These are phyloP conservation scores for Argentina anserina DNA, from an alignment of 306 rosid species.

Conservation along the genomic window DNA sequence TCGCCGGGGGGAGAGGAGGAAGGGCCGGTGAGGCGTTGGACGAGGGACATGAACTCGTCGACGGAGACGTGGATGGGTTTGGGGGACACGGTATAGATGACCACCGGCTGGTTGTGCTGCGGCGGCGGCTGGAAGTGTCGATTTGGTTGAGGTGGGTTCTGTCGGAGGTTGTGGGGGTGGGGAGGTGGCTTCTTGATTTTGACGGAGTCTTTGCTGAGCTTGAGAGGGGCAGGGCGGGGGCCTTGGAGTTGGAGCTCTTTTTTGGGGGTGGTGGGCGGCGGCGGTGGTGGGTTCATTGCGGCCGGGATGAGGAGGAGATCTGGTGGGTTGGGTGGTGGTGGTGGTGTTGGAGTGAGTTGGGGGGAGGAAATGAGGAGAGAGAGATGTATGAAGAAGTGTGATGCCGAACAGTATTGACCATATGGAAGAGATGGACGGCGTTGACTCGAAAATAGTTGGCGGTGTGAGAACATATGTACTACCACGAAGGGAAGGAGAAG, in stretches of 20 bases:
- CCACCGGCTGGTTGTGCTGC: constrained; percentile 49
- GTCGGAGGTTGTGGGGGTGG: constrained; percentile 45
- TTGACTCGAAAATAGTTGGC: too few species aligned
- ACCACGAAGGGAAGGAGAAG: too few species aligned
- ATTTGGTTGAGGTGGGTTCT: background rate
- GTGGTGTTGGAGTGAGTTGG: background rate
- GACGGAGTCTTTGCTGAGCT: constrained; percentile 68
- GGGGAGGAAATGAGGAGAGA: background rate
- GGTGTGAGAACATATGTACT: too few species aligned
- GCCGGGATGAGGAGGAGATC: background rate
- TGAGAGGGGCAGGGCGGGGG: constrained; percentile 74
- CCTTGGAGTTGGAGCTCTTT: constrained; percentile 71
- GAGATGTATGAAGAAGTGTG: background rate
- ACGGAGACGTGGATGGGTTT: constrained; percentile 61
- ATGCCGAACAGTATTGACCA: background rate
- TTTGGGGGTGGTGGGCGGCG: constrained; percentile 39
- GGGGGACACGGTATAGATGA: constrained; percentile 88
- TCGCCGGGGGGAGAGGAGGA: constrained; percentile 48
- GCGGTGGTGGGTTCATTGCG: constrained; percentile 10
- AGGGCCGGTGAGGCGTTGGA: constrained; percentile 87
- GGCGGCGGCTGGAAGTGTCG: background rate
- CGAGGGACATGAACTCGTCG: constrained; percentile 73
- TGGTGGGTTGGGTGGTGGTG: background rate
- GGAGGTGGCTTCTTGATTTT: constrained; percentile 72
- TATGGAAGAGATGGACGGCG: background rate